Evolutionary conservation across 2,329 filamentous ascomycete species (phyloP).

Genomic region (Stachybotrys elegans): DNA sequence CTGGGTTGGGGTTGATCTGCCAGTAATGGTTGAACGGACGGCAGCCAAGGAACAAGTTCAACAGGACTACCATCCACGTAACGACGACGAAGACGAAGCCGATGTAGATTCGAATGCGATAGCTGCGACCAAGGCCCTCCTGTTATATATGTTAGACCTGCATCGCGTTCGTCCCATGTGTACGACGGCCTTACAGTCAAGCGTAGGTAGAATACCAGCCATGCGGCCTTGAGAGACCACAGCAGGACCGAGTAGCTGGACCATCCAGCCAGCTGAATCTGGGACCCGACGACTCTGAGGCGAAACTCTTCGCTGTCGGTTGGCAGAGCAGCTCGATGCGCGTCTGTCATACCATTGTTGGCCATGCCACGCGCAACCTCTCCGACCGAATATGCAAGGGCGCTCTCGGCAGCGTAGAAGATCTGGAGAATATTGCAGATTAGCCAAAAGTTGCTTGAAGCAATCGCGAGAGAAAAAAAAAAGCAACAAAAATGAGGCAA

Average conservation of each 20-base stretch:
- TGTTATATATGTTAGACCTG: too few species aligned
- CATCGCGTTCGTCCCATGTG: too few species aligned
- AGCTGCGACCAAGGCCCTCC: conserved; percentile 30
- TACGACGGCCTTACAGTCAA: conserved; percentile 38
- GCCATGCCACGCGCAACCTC: conserved; percentile 42
- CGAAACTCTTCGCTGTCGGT: conserved; percentile 36
- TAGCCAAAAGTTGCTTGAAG: conserved; percentile 31
- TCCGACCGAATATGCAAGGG: conserved; percentile 42
- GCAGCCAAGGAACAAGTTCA: conserved; percentile 45
- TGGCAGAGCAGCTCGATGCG: conserved; percentile 36
- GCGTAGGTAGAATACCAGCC: conserved; percentile 50
- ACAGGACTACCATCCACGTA: conserved; percentile 44
- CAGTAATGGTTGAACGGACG: conserved; percentile 47
- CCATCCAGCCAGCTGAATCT: conserved; percentile 51
- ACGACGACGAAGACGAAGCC: conserved; percentile 41
- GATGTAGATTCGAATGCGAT: conserved; percentile 39
- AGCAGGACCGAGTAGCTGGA: conserved; percentile 45
- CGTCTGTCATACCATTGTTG: conserved; percentile 49
- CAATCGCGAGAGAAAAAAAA: too few species aligned
- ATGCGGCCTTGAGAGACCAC: conserved; percentile 50
- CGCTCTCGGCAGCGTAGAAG: conserved; percentile 45
- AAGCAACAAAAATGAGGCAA: too few species aligned
- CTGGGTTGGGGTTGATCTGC: conserved; percentile 54
- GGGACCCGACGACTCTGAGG: conserved; percentile 44
- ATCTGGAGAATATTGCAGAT: conserved; percentile 40